These are phyloP conservation scores for Calocybe indica DNA, from an alignment of 768 basidiomycete genomes.

Conservation along the genomic window DNA sequence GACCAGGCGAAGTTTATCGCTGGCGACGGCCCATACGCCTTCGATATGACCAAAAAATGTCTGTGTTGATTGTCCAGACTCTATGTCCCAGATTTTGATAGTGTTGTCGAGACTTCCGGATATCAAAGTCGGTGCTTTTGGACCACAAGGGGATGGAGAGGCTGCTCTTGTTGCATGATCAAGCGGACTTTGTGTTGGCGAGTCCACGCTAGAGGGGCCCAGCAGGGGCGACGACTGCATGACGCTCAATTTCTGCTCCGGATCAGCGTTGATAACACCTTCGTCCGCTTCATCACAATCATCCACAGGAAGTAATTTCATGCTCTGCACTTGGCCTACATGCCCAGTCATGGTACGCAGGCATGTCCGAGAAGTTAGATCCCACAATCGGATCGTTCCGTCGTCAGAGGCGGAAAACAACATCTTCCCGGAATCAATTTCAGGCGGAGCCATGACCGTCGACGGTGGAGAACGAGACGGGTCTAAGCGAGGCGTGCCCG, in stretches of 20 bases:
- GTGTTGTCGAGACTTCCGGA: conserved; percentile 94
- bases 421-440: conserved; percentile 85
- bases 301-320: conserved; percentile 71
- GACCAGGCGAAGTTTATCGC: conserved; percentile 86
- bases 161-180: neutral
- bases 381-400: conserved; percentile 91
- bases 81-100: conserved; percentile 94
- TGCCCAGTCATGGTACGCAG: conserved; percentile 84
- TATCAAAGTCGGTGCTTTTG: conserved; percentile 70
- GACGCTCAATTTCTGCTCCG: neutral
- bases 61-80: conserved; percentile 65
- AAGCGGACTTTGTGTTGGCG: neutral
- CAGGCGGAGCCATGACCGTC: conserved; percentile 27
- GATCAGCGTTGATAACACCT: neutral
- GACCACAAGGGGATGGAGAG: conserved; percentile 7
- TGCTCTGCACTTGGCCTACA: conserved; percentile 90
- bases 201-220: neutral
- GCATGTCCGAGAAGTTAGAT: conserved; percentile 74
- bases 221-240: neutral
- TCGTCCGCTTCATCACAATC: conserved; percentile 34
- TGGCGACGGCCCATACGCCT: conserved; percentile 94
- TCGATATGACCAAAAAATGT: conserved; percentile 98
- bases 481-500: conserved; percentile 29
- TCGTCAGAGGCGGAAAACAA: conserved; percentile 97
- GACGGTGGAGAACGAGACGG: conserved; percentile 21